Conservation (phyloP, 163 green algal species). For the Scenedesmus sp. region DNA sequence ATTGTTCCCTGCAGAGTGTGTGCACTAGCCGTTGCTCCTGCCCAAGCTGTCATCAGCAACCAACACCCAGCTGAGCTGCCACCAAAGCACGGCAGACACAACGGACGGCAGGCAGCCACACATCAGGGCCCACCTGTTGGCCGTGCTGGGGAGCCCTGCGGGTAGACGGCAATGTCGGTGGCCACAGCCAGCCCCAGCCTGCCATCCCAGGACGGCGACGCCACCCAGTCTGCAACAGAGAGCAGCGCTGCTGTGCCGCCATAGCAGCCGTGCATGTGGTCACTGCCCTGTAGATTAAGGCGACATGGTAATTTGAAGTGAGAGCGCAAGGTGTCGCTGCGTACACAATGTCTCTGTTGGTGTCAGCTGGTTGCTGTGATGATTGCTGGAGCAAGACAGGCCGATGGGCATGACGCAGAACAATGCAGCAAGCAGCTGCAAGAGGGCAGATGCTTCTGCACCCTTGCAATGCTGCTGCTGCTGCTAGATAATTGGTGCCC, state of each 20-base stretch:
- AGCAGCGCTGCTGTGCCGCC: constrained; percentile 90
- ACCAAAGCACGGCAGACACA: too few species aligned
- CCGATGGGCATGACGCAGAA: too few species aligned
- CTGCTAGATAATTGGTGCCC: background rate
- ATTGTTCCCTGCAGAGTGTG: too few species aligned
- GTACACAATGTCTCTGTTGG: background rate
- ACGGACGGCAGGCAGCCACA: background rate
- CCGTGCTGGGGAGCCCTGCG: constrained; percentile 54
- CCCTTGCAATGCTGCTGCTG: background rate
- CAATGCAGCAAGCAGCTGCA: background rate
- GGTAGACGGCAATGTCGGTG: constrained; percentile 81
- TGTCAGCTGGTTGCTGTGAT: background rate
- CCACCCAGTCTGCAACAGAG: constrained; percentile 86
- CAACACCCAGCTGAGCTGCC: too few species aligned
- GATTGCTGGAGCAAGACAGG: background rate
- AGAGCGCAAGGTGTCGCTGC: background rate
- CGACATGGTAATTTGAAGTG: background rate
- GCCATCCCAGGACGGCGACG: constrained; percentile 87
- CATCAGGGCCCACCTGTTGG: constrained; percentile 62
- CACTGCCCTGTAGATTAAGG: constrained; percentile 74
- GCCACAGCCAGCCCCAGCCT: constrained; percentile 82
- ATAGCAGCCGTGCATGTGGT: constrained; percentile 91
- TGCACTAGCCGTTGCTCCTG: too few species aligned
- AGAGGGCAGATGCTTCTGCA: background rate
- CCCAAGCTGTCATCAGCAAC: too few species aligned